phyloP scores from a whole-genome alignment of 2,329 filamentous ascomycete species.

The Botrytis cinerea region DNA sequence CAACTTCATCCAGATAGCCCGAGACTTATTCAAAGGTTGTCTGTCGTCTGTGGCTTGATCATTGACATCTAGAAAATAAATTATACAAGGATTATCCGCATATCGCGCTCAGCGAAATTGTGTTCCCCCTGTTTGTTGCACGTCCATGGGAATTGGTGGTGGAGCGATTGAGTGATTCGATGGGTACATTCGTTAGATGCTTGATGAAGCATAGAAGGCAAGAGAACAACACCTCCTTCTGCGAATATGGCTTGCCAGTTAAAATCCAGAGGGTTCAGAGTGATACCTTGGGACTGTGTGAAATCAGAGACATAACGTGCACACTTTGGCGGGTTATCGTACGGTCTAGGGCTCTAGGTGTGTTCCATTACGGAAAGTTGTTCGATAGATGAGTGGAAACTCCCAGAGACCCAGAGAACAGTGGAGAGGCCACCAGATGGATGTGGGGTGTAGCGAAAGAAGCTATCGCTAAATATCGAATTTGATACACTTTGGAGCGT shows the following conservation, averaged over 20 bases:
- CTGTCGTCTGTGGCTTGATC: slow-evolving; percentile 13
- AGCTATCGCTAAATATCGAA: slow-evolving; percentile 7
- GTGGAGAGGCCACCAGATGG: neutral
- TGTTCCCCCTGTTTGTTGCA: slow-evolving; percentile 4
- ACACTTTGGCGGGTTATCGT: neutral
- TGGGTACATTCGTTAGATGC: neutral
- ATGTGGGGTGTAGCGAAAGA: slow-evolving; percentile 8
- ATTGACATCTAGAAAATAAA: slow-evolving; percentile 1
- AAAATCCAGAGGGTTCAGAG: neutral
- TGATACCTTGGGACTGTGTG: neutral
- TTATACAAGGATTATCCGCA: neutral
- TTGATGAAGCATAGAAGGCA: slow-evolving; percentile 9
- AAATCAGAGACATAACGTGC: slow-evolving; percentile 2
- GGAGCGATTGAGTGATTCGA: neutral
- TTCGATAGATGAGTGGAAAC: slow-evolving; percentile 11
- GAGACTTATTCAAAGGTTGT: slow-evolving; percentile 7
- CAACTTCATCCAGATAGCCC: slow-evolving; percentile 11
- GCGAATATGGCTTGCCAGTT: neutral
- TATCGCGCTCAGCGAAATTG: slow-evolving; percentile 16
- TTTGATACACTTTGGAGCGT: neutral
- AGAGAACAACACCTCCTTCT: neutral
- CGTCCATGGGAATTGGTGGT: slow-evolving; percentile 8
- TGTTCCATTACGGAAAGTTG: neutral
- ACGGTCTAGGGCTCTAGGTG: neutral
- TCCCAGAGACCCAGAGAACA: neutral